Evolutionary conservation across 495 filamentous ascomycete species (phyloP).

Genomic region (Lindgomyces ingoldianus): DNA sequence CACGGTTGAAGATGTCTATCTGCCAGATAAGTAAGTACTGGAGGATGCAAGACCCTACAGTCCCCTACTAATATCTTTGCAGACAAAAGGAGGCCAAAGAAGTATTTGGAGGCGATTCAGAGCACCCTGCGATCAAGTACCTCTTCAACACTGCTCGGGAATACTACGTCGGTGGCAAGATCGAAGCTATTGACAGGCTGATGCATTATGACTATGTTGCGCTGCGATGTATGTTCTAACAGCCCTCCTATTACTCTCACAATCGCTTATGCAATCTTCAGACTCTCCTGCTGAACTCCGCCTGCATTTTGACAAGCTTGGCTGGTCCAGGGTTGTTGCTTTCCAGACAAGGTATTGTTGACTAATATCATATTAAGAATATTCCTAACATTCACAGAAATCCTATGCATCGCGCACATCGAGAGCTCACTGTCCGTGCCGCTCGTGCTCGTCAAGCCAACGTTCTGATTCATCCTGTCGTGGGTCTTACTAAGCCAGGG

Average conservation of each 20-base stretch:
- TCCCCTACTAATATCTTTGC: conserved; percentile 41
- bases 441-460: conserved; percentile 94
- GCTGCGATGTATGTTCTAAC: conserved; percentile 71
- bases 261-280: conserved; percentile 42
- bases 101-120: conserved; percentile 91
- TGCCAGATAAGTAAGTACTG: conserved; percentile 82
- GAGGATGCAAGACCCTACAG: not conserved
- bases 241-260: not conserved
- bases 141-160: conserved; percentile 77
- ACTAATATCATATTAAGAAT: not conserved
- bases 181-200: conserved; percentile 89
- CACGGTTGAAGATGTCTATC: conserved; percentile 94
- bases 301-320: conserved; percentile 97
- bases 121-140: conserved; percentile 91
- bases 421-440: conserved; percentile 95
- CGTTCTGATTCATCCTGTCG: conserved; percentile 97
- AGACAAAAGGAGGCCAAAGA: conserved; percentile 86
- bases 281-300: conserved; percentile 94
- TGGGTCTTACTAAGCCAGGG: conserved; percentile 96
- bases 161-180: conserved; percentile 91
- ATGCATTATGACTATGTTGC: conserved; percentile 99
- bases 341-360: conserved; percentile 76
- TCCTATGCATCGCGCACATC: conserved; percentile 97
- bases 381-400: conserved; percentile 57
- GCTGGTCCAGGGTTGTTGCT: conserved; percentile 93